Evolutionary conservation across 257 asterid genomes (phyloP), one percentile per base, ranked within the genome.

Genomic region (Coffea canephora): DNA sequence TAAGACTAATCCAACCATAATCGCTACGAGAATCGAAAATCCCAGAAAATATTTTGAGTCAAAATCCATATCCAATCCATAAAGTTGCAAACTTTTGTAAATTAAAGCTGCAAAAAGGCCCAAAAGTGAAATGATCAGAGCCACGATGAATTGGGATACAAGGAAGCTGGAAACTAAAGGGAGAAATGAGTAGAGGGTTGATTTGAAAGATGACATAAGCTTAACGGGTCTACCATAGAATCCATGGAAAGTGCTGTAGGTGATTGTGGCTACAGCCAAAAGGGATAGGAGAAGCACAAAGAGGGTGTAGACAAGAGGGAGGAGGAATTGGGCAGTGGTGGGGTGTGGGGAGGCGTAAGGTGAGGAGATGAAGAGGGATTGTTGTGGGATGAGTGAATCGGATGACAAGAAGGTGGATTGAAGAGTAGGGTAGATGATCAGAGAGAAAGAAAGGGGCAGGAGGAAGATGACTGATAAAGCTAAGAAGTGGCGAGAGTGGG

Each of bases 401-500:
- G 86, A 80, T 31, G 76, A 82, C 3, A 14, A 78, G 27, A 88
- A 76, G 14, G 84, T 31, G 57, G 80, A 18, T 43, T 86, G 77
- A 34, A 88, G 84, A 25, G 89, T 89, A 4, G 89, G 86, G 91
- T 82, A 88, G 31, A 89, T 36, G 65, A 83, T 76, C 73, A 87
- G 49, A 25, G 96, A 96, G 21, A 89, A 41, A 62, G 92, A 87
- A 48, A 79, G 76, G 15, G 98, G 97, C 39, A 92, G 78, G 77
- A 94, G 84, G 86, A 92, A 91, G 85, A 89, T 81, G 39, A 89
- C 82, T 0, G 97, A 85, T 5, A 94, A 91, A 72, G 93, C 90
- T 27, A 84, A 72, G 83, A 88, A 94, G 50, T 90, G 96, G 85
- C 90, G 86, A 41, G 91, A 81, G 90, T 89, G 96, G 36, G 96